These are phyloP conservation scores for Chlorella sp. DNA, from an alignment of 139 green algal species.

Conservation along the genomic window DNA sequence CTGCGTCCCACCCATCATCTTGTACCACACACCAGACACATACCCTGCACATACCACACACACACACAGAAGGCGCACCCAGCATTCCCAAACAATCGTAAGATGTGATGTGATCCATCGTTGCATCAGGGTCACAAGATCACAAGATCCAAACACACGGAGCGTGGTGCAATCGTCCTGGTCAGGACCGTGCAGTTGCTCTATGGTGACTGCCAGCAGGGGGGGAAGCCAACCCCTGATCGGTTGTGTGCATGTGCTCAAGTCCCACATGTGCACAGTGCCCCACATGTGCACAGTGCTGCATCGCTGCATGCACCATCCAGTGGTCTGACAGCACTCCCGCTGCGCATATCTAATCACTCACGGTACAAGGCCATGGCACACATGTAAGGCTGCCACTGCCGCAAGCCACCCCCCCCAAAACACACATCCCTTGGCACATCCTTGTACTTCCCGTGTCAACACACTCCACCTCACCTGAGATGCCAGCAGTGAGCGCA, in stretches of 20 bases:
- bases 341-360: too few relatives aligned
- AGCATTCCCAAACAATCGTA: too few relatives aligned
- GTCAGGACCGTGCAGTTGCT: neutral
- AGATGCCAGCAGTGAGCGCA: conserved; percentile 73
- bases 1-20: conserved; percentile 74
- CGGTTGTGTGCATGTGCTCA: too few relatives aligned
- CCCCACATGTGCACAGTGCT: too few relatives aligned
- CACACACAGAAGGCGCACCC: neutral
- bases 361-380: too few relatives aligned
- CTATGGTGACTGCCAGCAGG: neutral
- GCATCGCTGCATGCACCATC: too few relatives aligned
- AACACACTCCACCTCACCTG: conserved; percentile 23
- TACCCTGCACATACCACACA: conserved; percentile 58
- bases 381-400: neutral
- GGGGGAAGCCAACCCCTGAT: too few relatives aligned
- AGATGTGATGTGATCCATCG: too few relatives aligned
- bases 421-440: conserved; percentile 4
- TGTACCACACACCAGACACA: conserved; percentile 73
- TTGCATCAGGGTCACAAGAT: too few relatives aligned
- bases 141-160: neutral
- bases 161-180: neutral
- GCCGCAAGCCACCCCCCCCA: neutral
- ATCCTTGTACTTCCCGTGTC: too few relatives aligned
- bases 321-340: neutral
- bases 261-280: too few relatives aligned